Base-by-base conservation (phyloP, 2,329 filamentous ascomycete species). In the Cytospora paraplurivora region DNA sequence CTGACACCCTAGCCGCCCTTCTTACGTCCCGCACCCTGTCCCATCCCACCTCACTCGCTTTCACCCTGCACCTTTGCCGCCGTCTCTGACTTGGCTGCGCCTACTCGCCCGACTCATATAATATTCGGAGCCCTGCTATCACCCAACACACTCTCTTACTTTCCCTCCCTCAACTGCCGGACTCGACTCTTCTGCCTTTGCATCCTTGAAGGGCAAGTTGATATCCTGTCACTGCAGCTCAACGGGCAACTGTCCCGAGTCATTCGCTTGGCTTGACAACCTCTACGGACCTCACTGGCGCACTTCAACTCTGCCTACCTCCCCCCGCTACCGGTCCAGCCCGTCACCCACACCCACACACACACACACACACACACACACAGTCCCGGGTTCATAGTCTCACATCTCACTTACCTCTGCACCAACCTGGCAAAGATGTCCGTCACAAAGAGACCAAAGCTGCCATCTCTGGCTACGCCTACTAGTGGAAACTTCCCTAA, bases 391-490 rank as follows among this genome's bases (percentile, higher is more conserved):
- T 13, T 21, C 27, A 19, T 17, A 55, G 59, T 58, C 62, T 64
- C 53, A 65, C 62, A 60, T 44, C 56, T 67, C 53, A 62, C 52
- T 64, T 35, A 62, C 59, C 44, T 65, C 44, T 33, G 61, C 49
- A 64, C 59, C 60, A 7, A 41, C 11, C 44, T 44, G 7, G 67
- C 66, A 77, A 81, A 55, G 69, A 85, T 85, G 81, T 77, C 83
- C 73, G 71, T 78, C 63, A 73, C 72, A 85, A 84, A 74, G 85
- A 85, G 55, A 72, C 70, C 32, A 70, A 88, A 83, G 82, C 80
- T 86, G 72, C 77, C 82, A 69, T 83, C 85, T 77, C 81, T 89
- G 75, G 80, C 83, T 69, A 88, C 86, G 69, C 85, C 86, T 57
- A 77, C 85, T 75, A 85, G 85, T 67, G 83, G 83, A 67, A 86